These are phyloP conservation scores for Mucor piriformis DNA, from an alignment of 371 early-diverging fungal genomes.

Conservation along the genomic window DNA sequence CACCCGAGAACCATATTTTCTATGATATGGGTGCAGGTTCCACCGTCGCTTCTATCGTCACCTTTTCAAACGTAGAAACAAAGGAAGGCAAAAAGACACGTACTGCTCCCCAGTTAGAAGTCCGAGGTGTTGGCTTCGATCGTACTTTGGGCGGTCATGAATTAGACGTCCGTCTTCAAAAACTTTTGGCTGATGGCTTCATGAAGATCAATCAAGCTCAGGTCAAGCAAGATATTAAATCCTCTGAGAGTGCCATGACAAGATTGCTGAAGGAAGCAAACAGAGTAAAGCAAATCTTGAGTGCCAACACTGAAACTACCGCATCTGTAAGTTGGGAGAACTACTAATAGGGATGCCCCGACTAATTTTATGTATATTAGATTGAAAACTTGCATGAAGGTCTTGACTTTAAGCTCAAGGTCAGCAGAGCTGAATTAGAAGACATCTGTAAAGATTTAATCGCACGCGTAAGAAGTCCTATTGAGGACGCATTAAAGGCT, in stretches of 20 bases:
- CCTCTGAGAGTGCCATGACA: slow-evolving; percentile 81
- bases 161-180: slow-evolving; percentile 81
- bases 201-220: slow-evolving; percentile 50
- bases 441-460: slow-evolving; percentile 65
- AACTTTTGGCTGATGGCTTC: slow-evolving; percentile 76
- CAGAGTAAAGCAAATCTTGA: slow-evolving; percentile 93
- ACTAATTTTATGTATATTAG: slow-evolving; percentile 32
- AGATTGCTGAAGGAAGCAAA: slow-evolving; percentile 90
- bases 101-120: slow-evolving; percentile 72
- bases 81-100: slow-evolving; percentile 66
- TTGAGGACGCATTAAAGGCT: slow-evolving; percentile 68
- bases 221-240: slow-evolving; percentile 46
- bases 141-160: slow-evolving; percentile 86
- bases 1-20: slow-evolving; percentile 85
- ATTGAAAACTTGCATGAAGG: slow-evolving; percentile 89
- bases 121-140: slow-evolving; percentile 84
- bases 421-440: slow-evolving; percentile 84
- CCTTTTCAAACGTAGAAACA: slow-evolving; percentile 68
- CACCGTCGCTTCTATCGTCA: slow-evolving; percentile 86
- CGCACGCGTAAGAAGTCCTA: slow-evolving; percentile 72
- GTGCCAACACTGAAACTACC: slow-evolving; percentile 87
- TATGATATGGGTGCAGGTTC: slow-evolving; percentile 97
- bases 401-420: slow-evolving; percentile 76
- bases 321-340: slow-evolving; percentile 80
- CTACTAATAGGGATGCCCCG: too few relatives aligned